Conservation (phyloP, 116 monocot genomes). For the Phalaenopsis hybrid region DNA sequence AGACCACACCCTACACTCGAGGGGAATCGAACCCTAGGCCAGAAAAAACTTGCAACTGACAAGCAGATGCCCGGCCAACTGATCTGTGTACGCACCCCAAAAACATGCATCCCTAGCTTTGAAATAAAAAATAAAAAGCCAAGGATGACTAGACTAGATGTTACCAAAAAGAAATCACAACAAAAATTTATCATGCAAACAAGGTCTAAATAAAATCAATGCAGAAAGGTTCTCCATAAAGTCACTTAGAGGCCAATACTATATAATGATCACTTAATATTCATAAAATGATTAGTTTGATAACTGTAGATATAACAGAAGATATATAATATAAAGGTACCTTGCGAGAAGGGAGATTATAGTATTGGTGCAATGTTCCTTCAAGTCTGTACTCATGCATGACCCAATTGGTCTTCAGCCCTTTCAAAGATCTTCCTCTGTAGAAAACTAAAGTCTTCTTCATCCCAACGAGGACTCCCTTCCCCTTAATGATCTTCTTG, state of each 20-base stretch:
- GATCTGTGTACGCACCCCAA: too few relatives aligned
- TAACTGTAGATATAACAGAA: background rate
- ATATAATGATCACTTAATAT: too few relatives aligned
- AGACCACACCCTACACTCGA: too few relatives aligned
- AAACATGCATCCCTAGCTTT: too few relatives aligned
- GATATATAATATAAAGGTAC: background rate
- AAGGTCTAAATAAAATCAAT: too few relatives aligned
- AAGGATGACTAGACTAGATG: background rate
- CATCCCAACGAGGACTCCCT: conserved; percentile 49
- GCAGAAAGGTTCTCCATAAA: too few relatives aligned
- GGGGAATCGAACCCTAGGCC: too few relatives aligned
- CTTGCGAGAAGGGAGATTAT: background rate
- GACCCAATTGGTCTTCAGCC: conserved; percentile 64
- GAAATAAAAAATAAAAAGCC: background rate
- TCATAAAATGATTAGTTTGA: background rate
- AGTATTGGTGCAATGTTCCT: conserved; percentile 12
- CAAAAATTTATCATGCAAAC: too few relatives aligned
- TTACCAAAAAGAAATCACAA: background rate
- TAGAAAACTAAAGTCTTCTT: conserved; percentile 84
- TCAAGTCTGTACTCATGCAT: conserved; percentile 76
- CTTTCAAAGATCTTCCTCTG: conserved; percentile 61
- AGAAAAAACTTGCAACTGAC: too few relatives aligned
- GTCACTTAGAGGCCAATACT: too few relatives aligned
- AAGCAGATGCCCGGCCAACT: too few relatives aligned
- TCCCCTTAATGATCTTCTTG: conserved; percentile 41